phyloP scores from a whole-genome alignment of 108 stramenopile species.

The Skeletonema marinoi region DNA sequence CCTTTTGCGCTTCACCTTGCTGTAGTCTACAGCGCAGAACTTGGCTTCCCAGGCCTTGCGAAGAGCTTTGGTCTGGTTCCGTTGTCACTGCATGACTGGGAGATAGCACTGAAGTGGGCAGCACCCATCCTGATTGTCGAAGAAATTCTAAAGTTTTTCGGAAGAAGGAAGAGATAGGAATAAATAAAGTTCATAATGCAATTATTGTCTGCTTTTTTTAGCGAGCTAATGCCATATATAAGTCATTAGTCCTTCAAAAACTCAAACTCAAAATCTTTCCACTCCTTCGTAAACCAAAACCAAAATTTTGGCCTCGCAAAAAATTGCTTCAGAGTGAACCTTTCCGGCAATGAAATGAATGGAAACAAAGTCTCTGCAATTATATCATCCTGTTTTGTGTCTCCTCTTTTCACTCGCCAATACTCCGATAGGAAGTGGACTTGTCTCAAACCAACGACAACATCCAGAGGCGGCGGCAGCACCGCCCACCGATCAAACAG shows the following conservation, averaged over 20 bases:
- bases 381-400: constrained; percentile 56
- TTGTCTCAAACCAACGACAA: constrained; percentile 75
- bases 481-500: constrained; percentile 73
- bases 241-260: constrained; percentile 21
- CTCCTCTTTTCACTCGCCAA: constrained; percentile 54
- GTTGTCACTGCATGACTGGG: constrained; percentile 81
- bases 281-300: constrained; percentile 77
- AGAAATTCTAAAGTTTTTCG: constrained; percentile 78
- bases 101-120: constrained; percentile 81
- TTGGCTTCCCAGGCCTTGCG: constrained; percentile 66
- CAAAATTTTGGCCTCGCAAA: constrained; percentile 60
- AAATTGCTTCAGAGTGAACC: constrained; percentile 74
- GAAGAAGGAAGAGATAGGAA: constrained; percentile 17
- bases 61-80: constrained; percentile 91
- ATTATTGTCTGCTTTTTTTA: neutral
- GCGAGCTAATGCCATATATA: neutral
- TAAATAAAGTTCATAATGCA: neutral
- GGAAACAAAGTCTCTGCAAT: constrained; percentile 70
- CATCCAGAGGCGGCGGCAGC: constrained; percentile 73
- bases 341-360: constrained; percentile 58
- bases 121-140: constrained; percentile 91
- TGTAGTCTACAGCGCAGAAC: constrained; percentile 75
- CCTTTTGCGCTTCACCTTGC: constrained; percentile 90
- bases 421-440: constrained; percentile 75
- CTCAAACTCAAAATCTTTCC: constrained; percentile 58